phyloP scores from a whole-genome alignment of 2,329 filamentous ascomycete species.

The Pseudomassariella vexata region DNA sequence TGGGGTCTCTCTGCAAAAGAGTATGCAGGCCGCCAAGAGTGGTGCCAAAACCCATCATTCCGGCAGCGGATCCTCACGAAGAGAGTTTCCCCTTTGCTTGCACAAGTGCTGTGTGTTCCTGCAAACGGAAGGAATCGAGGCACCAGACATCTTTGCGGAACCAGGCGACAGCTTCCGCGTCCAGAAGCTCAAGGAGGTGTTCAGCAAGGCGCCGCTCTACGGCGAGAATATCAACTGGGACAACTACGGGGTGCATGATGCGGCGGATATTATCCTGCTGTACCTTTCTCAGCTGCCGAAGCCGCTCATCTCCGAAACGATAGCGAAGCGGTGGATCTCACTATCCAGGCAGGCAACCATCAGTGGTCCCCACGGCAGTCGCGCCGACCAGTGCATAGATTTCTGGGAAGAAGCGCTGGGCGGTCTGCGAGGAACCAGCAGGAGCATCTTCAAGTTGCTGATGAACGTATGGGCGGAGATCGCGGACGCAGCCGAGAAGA shows the following conservation, averaged over 20 bases:
- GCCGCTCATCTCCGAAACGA: conserved; percentile 31
- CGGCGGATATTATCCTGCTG: conserved; percentile 32
- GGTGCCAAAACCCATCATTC: conserved; percentile 32
- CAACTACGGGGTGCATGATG: conserved; percentile 32
- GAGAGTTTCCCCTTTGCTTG: conserved; percentile 36
- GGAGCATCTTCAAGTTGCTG: conserved; percentile 34
- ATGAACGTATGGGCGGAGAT: conserved; percentile 38
- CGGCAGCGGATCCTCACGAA: conserved; percentile 26
- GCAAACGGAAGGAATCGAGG: conserved; percentile 25
- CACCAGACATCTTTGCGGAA: conserved; percentile 32
- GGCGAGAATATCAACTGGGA: conserved; percentile 32
- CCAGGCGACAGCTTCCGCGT: conserved; percentile 26
- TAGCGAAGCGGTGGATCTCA: conserved; percentile 33
- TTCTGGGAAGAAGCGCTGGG: conserved; percentile 41
- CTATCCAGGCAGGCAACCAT: conserved; percentile 33
- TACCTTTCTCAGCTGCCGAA: conserved; percentile 32
- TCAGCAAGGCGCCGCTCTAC: conserved; percentile 28
- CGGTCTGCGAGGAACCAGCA: conserved; percentile 29
- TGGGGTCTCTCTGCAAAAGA: conserved; percentile 32
- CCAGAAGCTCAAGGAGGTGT: conserved; percentile 28
- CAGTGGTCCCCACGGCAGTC: conserved; percentile 24
- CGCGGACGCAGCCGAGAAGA: conserved; percentile 29
- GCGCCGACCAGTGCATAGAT: conserved; percentile 36
- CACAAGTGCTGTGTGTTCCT: conserved; percentile 33
- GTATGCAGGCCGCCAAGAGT: conserved; percentile 32